A percentile compares a stretch with the other conserved stretches of the same genome.
Evolutionary conservation across 1,284 basidiomycete species (phyloP).

Genomic region (Puccinia novopanici): DNA sequence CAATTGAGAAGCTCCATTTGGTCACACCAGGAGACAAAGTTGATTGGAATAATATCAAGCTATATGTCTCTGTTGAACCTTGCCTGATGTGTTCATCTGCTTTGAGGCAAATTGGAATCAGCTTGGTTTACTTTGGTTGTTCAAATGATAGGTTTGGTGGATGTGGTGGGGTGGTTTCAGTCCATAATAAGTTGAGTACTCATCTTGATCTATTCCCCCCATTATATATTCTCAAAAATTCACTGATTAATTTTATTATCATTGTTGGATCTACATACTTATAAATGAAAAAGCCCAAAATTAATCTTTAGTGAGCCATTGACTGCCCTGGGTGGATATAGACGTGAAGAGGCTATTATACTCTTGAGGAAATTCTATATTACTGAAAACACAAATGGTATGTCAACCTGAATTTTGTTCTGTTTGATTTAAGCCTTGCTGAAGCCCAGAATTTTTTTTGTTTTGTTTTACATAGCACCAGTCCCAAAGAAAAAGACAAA

Average conservation of each 20-base stretch:
- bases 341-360: slow-evolving; percentile 92
- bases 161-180: slow-evolving; percentile 88
- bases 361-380: slow-evolving; percentile 90
- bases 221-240: neutral
- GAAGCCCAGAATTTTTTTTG: slow-evolving; percentile 49
- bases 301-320: slow-evolving; percentile 69
- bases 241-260: neutral
- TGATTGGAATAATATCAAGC: slow-evolving; percentile 74
- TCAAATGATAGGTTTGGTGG: slow-evolving; percentile 97
- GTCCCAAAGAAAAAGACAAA: slow-evolving; percentile 71
- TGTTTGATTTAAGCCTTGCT: slow-evolving; percentile 53
- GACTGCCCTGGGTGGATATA: slow-evolving; percentile 76
- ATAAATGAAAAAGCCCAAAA: slow-evolving; percentile 53
- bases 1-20: slow-evolving; percentile 78
- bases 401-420: slow-evolving; percentile 60
- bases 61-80: slow-evolving; percentile 98
- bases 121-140: slow-evolving; percentile 87
- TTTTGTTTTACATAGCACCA: slow-evolving; percentile 67
- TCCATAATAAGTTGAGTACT: slow-evolving; percentile 71
- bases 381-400: slow-evolving; percentile 90
- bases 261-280: neutral
- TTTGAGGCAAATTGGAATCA: slow-evolving; percentile 87
- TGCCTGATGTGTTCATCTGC: slow-evolving; percentile 99
- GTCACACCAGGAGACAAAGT: slow-evolving; percentile 33
- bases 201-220: neutral